These are phyloP conservation scores for Theobroma grandiflorum DNA, from an alignment of 441 rosid species.

Conservation along the genomic window DNA sequence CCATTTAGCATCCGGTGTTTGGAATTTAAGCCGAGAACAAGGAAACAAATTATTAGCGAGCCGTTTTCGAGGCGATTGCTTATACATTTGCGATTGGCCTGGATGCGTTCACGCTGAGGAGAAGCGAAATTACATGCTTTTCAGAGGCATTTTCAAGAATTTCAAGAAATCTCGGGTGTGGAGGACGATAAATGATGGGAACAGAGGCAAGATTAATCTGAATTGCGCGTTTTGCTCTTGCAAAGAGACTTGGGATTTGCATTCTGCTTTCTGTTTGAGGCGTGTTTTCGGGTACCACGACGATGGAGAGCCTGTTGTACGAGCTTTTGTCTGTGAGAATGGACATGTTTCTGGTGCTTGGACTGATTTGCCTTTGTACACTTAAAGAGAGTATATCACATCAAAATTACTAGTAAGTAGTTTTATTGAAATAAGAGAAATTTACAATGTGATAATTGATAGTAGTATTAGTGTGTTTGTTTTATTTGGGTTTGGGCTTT, in stretches of 20 bases:
- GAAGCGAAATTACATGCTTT: conserved; percentile 89
- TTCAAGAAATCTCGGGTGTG: conserved; percentile 84
- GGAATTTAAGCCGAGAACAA: conserved; percentile 88
- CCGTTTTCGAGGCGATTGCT: conserved; percentile 82
- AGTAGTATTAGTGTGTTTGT: too few species aligned
- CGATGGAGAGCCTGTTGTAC: conserved; percentile 96
- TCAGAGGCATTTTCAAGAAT: conserved; percentile 88
- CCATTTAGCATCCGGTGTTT: conserved; percentile 75
- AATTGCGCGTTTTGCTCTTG: conserved; percentile 85
- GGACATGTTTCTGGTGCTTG: conserved; percentile 99
- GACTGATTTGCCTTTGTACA: conserved; percentile 81
- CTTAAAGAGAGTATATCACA: conserved; percentile 35
- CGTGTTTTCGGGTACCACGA: conserved; percentile 84
- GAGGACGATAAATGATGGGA: conserved; percentile 87
- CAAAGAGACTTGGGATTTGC: conserved; percentile 89
- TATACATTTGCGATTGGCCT: conserved; percentile 93
- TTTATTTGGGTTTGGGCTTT: neutral
- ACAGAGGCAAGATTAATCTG: conserved; percentile 63
- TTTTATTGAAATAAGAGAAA: neutral
- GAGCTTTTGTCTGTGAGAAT: conserved; percentile 98
- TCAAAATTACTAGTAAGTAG: conserved; percentile 8
- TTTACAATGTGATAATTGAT: neutral
- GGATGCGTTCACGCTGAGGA: conserved; percentile 85
- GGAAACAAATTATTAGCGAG: conserved; percentile 91
- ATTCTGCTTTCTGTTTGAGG: conserved; percentile 90